Evolutionary conservation across 768 basidiomycete species (phyloP).

Genomic region (Gyrodon lividus): DNA sequence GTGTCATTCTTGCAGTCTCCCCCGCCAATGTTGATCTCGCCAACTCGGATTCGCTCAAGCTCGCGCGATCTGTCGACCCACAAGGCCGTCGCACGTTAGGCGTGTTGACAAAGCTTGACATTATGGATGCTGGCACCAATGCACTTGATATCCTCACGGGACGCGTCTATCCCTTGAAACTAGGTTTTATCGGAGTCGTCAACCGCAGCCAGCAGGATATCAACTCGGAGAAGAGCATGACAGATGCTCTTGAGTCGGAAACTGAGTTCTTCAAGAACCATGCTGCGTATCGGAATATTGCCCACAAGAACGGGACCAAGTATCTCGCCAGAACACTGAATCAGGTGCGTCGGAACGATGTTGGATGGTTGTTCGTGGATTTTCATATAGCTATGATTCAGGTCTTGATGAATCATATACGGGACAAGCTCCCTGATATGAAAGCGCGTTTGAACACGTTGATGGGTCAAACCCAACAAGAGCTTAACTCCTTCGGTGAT

Average conservation of each 20-base stretch:
- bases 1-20: constrained; percentile 95
- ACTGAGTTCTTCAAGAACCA: constrained; percentile 90
- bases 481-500: constrained; percentile 95
- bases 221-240: constrained; percentile 80
- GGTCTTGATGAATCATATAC: constrained; percentile 96
- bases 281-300: constrained; percentile 89
- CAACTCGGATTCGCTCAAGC: constrained; percentile 96
- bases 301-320: constrained; percentile 97
- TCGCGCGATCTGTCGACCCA: constrained; percentile 93
- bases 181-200: constrained; percentile 98
- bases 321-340: constrained; percentile 93
- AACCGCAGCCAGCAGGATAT: constrained; percentile 99
- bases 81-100: constrained; percentile 96
- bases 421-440: constrained; percentile 99
- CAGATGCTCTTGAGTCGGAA: constrained; percentile 81
- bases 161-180: constrained; percentile 94
- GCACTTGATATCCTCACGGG: constrained; percentile 95
- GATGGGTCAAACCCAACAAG: constrained; percentile 99
- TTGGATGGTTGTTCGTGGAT: background rate
- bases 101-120: constrained; percentile 93
- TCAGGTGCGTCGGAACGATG: constrained; percentile 54
- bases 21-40: constrained; percentile 98
- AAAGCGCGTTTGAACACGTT: constrained; percentile 96
- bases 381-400: constrained; percentile 24
- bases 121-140: constrained; percentile 99